Evolutionary conservation across 768 basidiomycete genomes (phyloP), one percentile per base, ranked within the genome.

Genomic region (Gloeophyllum trabeum): DNA sequence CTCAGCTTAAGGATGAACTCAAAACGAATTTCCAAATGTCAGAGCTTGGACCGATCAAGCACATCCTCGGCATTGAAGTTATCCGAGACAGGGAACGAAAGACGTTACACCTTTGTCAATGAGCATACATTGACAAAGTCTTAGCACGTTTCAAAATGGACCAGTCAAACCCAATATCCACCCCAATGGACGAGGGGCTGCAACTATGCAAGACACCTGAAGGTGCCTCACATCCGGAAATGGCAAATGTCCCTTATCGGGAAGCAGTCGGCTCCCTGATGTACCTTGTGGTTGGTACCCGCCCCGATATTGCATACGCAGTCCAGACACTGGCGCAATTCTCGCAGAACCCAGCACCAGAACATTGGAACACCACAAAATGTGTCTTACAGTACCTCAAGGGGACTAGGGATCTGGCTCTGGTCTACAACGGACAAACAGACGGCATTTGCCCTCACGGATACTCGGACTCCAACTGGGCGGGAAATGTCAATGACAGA

Each of bases 401-500:
- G 10, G 36, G 36, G 7, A 37, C 36, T 7, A 6, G 36, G 10
- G 36, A 37, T 19, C 20, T 10, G 7, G 36, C 10, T 7, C 36
- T 55, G 5, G 18, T 26, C 14, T 47, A 37, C 43, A 28, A 42
- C 13, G 34, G 26, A 16, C 26, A 7, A 14, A 24, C 23, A 10
- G 20, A 37, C 36, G 20, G 20, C 20, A 21, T 10, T 21, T 6
- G 39, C n/a, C 41, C 57, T 18, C 4, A 20, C 4, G 42, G 54
- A 6, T 32, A 32, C 16, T 32, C 28, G 10, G 28, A 32, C 16
- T 10, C 28, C 16, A 16, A 32, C 28, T 32, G 16, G 10, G 28
- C 28, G 10, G 28, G 28, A 16, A 26, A 35, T 24, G 24, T 44
- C 13, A 39, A 51, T 24, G 45, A 51, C 26, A 48, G 52, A 5